Evolutionary conservation across 257 asterid genomes (phyloP), one percentile per base, ranked within the genome.

Genomic region (Solanum appendiculatum): DNA sequence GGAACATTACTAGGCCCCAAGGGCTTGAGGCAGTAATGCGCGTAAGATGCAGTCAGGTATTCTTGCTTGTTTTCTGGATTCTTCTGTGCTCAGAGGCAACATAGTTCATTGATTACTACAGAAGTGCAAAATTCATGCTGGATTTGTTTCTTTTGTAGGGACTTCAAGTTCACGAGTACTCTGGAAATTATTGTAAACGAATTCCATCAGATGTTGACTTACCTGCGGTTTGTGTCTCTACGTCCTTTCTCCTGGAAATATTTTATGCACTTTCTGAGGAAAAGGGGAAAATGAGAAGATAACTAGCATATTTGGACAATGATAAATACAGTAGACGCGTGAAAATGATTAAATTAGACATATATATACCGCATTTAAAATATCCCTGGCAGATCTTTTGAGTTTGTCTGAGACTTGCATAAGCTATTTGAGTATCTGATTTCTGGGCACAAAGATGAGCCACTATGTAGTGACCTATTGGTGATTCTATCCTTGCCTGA

Each of bases 21-120:
- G 99, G 99, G 82, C 93, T 94, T 90, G 99, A 97, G 92, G 98
- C 99, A n/a, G 99, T 97, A 87, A 97, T 97, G 99, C 99, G 99
- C 89, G 99, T 97, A 86, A 94, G 99, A 91, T 95, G 99, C 94
- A 97, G 99, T 93, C 95, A 94, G 96, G 99, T 95, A 89, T 88
- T 89, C 87, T 87, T 88, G 74, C 87, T 10, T 72, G 42, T 88
- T 60, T 83, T 73, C 81, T 86, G 39, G 46, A 56, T 86, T 85
- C 87, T 77, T 81, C 39, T 86, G 73, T 89, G 80, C 34, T 84
- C 48, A 34, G 46, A 0, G 14, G 16, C 29, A 72, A 72, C 80
- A 20, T 72, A 72, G 40, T 72, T 29, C 46, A 72, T 72, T 72
- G 44, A 73, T 36, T 48, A 73, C 81, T 73, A 21, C 81, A 21